These are phyloP conservation scores for Leavenworthia alabamica DNA, from an alignment of 345 rosid genomes.

Conservation along the genomic window DNA sequence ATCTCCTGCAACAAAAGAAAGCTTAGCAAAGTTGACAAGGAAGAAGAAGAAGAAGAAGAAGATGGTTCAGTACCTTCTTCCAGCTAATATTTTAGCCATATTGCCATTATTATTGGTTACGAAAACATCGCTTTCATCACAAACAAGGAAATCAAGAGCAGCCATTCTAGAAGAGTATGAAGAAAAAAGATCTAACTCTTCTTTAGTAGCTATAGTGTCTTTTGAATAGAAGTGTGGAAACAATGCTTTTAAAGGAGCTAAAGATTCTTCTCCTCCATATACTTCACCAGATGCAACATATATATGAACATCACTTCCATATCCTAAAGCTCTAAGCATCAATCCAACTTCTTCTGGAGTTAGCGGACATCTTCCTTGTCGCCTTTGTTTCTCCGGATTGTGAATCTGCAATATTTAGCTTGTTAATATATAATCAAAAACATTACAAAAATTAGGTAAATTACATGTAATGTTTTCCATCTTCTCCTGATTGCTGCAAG, in stretches of 20 bases:
- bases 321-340: constrained; percentile 94
- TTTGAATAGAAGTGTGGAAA: constrained; percentile 85
- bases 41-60: not conserved
- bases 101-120: constrained; percentile 98
- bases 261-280: constrained; percentile 77
- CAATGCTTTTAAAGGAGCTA: constrained; percentile 72
- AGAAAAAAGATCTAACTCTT: constrained; percentile 73
- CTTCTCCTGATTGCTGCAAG: constrained; percentile 84
- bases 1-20: constrained; percentile 83
- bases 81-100: constrained; percentile 93
- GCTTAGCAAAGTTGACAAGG: no score
- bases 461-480: constrained; percentile 99
- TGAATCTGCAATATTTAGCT: constrained; percentile 43
- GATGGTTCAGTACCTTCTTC: constrained; percentile 54
- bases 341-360: constrained; percentile 96
- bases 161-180: constrained; percentile 96
- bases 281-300: constrained; percentile 98
- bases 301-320: constrained; percentile 79
- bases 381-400: constrained; percentile 87
- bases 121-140: constrained; percentile 91
- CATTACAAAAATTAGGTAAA: no score
- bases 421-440: no score
- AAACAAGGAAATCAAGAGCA: constrained; percentile 92
- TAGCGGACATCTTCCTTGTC: constrained; percentile 98
- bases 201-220: constrained; percentile 70